Percentiles rank a stretch among this genome's conserved stretches.
Evolutionary conservation across 2,329 filamentous ascomycete species (phyloP).

Genomic region (Fusarium bulbicola): DNA sequence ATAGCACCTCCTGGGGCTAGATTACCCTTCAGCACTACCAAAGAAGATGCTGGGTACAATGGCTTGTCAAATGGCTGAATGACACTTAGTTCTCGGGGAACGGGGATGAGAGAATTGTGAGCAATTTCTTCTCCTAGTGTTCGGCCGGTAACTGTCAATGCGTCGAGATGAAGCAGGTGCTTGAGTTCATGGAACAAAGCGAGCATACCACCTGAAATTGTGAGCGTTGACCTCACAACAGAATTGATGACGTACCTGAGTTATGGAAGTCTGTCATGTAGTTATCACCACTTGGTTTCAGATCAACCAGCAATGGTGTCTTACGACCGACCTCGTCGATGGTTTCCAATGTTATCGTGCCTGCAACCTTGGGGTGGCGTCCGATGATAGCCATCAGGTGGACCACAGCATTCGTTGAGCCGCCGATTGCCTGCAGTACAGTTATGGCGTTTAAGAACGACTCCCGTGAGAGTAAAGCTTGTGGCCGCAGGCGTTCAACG

Average conservation of each 20-base stretch:
- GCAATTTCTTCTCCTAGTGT: constrained; percentile 84
- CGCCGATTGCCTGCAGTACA: constrained; percentile 86
- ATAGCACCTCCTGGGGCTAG: constrained; percentile 85
- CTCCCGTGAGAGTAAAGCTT: constrained; percentile 74
- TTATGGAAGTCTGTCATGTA: constrained; percentile 93
- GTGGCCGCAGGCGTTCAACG: constrained; percentile 73
- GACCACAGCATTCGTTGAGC: constrained; percentile 85
- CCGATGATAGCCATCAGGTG: constrained; percentile 88
- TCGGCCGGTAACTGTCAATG: constrained; percentile 83
- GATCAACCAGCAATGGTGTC: constrained; percentile 83
- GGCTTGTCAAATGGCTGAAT: constrained; percentile 73
- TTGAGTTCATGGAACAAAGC: constrained; percentile 82
- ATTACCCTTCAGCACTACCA: constrained; percentile 86
- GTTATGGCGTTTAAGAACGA: constrained; percentile 88
- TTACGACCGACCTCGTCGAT: constrained; percentile 80
- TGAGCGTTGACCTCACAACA: not conserved
- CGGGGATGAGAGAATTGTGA: constrained; percentile 67
- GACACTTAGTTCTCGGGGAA: constrained; percentile 50
- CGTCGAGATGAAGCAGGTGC: constrained; percentile 78
- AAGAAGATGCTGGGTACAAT: constrained; percentile 79
- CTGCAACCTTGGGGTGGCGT: constrained; percentile 72
- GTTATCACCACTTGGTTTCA: constrained; percentile 87
- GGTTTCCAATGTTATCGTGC: constrained; percentile 75
- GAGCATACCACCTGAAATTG: constrained; percentile 73
- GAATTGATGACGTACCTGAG: not conserved